Base-by-base conservation (phyloP, 2,329 filamentous ascomycete species). In the Aquanectria penicillioides region DNA sequence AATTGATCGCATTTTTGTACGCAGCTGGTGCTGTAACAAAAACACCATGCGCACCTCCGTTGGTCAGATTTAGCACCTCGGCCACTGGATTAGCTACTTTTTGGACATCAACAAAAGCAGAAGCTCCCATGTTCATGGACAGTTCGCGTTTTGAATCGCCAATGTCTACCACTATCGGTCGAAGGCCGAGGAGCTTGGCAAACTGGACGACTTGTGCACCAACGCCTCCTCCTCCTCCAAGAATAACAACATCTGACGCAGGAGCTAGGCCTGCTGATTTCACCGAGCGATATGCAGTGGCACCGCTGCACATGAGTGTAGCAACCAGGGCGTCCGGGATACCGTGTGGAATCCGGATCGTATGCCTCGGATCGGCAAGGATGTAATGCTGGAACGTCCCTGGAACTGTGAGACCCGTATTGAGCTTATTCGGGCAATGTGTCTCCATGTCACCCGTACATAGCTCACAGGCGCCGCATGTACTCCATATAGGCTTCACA, bases 331-430 rank as follows among this genome's bases (percentile, higher is more conserved):
- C 40, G n/a, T 43, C 40, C 6, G 40, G 22, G n/a, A 43, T 5
- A 10, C 22, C 22, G 6, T 43, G 23, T n/a, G 40, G 40, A 10
- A 43, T 43, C 12, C 4, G 11, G 40, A 43, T 18, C 23, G 40
- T 25, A 29, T 43, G 40, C 5, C 40, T 43, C 4, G 40, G 23
- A 29, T 43, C 23, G 23, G 23, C 40, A 17, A 29, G 13, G 40
- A 28, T 43, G 25, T 43, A 43, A 25, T 43, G 40, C 22, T 43
- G 40, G 40, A 43, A 43, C n/a, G 40, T 43, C 40, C 40, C 40
- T 10, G 40, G 13, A 17, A 43, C 40, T 18, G 40, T 25, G 18
- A 43, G 20, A 10, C 40, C 40, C n/a, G 40, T 43, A 11, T 26
- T 25, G 2, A 22, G 40, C n/a, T 43, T 43, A 22, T 43, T 43